Conservation (phyloP, 306 rosid species). For the apple (Malus domestica) region DNA sequence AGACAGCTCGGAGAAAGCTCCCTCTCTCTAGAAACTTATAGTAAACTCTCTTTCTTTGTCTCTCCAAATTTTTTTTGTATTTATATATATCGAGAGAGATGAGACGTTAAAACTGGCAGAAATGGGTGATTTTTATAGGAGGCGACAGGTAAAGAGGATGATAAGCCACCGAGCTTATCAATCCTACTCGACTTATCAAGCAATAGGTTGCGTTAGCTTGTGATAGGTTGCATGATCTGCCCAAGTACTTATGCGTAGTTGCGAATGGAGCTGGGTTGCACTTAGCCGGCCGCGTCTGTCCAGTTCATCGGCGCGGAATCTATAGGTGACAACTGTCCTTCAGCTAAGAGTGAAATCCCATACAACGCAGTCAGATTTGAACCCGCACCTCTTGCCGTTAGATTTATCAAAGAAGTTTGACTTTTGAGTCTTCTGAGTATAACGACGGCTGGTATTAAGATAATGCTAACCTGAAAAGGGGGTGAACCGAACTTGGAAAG, state of each 20-base stretch:
- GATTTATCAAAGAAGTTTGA: background rate
- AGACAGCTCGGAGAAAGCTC: slow-evolving; percentile 32
- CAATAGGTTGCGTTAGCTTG: fast-evolving
- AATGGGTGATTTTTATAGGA: slow-evolving; percentile 54
- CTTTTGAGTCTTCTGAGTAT: background rate
- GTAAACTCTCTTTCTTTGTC: slow-evolving; percentile 28
- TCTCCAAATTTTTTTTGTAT: slow-evolving; percentile 20
- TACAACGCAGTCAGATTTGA: background rate
- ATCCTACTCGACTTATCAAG: fast-evolving
- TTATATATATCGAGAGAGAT: background rate
- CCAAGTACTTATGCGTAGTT: fast-evolving
- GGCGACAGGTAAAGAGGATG: slow-evolving; percentile 44
- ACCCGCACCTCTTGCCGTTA: background rate
- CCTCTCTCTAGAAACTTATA: slow-evolving; percentile 53
- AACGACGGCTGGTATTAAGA: background rate
- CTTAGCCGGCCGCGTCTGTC: slow-evolving; percentile 75
- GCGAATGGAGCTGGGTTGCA: slow-evolving; percentile 34
- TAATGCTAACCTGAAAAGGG: slow-evolving; percentile 7
- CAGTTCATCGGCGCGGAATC: slow-evolving; percentile 84
- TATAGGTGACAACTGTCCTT: slow-evolving; percentile 66
- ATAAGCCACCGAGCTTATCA: fast-evolving
- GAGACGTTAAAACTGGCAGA: slow-evolving; percentile 59
- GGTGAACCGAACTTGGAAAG: slow-evolving; percentile 25
- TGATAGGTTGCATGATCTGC: background rate
- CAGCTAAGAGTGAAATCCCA: slow-evolving; percentile 18